A percentile compares a stretch with the other conserved stretches of the same genome.
These are phyloP conservation scores for Wilhelminamyces savonicus DNA, from an alignment of 805 yeast species.

Conservation along the genomic window DNA sequence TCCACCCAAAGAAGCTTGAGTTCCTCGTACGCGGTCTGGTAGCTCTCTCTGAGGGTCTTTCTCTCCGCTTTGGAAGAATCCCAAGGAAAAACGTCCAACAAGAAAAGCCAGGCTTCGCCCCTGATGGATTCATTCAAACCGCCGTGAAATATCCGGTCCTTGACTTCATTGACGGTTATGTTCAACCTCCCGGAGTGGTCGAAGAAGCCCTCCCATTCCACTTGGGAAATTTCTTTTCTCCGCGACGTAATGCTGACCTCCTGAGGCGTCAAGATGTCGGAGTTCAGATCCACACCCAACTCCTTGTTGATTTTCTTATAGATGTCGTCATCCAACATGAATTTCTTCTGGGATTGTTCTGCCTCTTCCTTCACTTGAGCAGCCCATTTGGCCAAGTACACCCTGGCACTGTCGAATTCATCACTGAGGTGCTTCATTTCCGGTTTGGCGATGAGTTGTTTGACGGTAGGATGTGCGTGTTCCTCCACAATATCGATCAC, in stretches of 20 bases:
- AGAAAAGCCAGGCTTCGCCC: constrained; percentile 77
- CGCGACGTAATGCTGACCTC: constrained; percentile 61
- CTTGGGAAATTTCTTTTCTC: constrained; percentile 54
- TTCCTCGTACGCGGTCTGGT: constrained; percentile 54
- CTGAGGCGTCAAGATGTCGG: constrained; percentile 46
- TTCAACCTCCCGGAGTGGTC: constrained; percentile 70
- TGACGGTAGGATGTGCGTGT: constrained; percentile 55
- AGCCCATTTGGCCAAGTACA: constrained; percentile 96
- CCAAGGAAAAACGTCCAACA: constrained; percentile 86
- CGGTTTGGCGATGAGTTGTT: constrained; percentile 61
- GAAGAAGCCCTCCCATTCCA: constrained; percentile 83
- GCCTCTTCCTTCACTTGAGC: constrained; percentile 90
- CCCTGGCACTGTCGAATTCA: constrained; percentile 89
- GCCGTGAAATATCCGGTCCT: constrained; percentile 84
- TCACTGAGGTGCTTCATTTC: constrained; percentile 77
- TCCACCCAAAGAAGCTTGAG: constrained; percentile 66
- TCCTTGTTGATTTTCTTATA: constrained; percentile 54
- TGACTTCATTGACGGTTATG: constrained; percentile 72
- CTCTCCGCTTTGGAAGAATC: constrained; percentile 71
- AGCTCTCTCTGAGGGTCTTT: constrained; percentile 45
- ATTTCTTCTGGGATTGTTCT: constrained; percentile 47
- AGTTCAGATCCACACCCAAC: constrained; percentile 43
- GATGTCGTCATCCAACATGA: constrained; percentile 52
- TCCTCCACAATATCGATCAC: constrained; percentile 62
- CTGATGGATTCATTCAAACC: constrained; percentile 61